Base-by-base conservation (phyloP, 2,329 filamentous ascomycete species). In the Lachnellula arida region DNA sequence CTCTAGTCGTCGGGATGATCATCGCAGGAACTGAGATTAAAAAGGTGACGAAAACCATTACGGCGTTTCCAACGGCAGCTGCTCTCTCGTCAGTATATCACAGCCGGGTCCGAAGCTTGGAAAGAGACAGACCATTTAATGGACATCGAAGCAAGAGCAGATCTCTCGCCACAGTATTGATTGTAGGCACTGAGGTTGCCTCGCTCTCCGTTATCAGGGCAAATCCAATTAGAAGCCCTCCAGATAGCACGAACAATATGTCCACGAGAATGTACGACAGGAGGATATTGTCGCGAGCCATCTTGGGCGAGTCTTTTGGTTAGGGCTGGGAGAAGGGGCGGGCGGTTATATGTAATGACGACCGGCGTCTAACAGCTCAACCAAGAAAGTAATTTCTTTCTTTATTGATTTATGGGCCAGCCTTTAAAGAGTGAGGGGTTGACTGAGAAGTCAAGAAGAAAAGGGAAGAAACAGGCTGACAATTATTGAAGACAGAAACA, bases 11-110 rank as follows among this genome's bases (percentile, higher is more conserved):
- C 5, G 84, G 82, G 57, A 88, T 81, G 60, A 86, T 78, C 54
- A 93, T 75, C n/a, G 82, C 88, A 3, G 88, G 88, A 15, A 94
- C 73, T 6, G 87, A 88, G 58, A 85, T 69, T 54, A 86, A 65
- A 71, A 91, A 91, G 23, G 86, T 84, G 64, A 83, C 67, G 71
- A 93, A 84, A 69, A 91, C 81, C 67, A 92, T 76, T 65, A 85
- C 77, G 59, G 85, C 81, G 71, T 92, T 92, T 67, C 79, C 84
- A 60, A 92, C 83, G 57, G 85, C 87, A 51, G 85, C 88, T 81
- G 60, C 50, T 34, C 56, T 65, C 53, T 39, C 55, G 54, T 67
- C 63, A 64, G 63, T 57, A 57, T 57, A 49, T 50, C 32, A 14
- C 11, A 43, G 35, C 34, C 19, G 23, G 19, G 11, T 22, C 17